Base-by-base conservation (phyloP, 2,329 filamentous ascomycete genomes). In the Hypomyces perniciosus region DNA sequence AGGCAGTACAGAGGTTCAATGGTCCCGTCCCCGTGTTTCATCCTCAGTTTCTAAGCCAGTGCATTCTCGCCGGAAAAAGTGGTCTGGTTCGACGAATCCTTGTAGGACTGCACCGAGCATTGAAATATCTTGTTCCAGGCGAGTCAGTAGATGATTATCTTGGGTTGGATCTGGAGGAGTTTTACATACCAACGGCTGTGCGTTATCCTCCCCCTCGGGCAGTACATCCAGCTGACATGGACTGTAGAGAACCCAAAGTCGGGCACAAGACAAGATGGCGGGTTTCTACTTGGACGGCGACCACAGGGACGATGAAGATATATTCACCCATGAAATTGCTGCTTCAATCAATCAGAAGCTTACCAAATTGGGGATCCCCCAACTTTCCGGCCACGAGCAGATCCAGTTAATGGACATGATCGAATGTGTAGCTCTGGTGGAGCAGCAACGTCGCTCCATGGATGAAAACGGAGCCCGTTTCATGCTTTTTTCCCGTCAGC, bases 401-500 rank as follows among this genome's bases (percentile, higher is more conserved):
- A 92, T 95, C 50, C 86, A 88, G 59, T 73, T 95, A 2, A 85
- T 86, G 12, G 86, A 93, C 61, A 91, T 91, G 44, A 79, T 93
- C 34, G 89, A 95, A 67, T 95, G 90, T 55, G 82, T 86, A 41
- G 86, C 88, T 4, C 81, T 88, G 37, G 88, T 95, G 1, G 90
- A 95, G 65, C 88, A 86, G 61, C 89, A 96, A 62, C 82, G 90
- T 13, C 82, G 89, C 5, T 95, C 90, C 3, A 86, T 96, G 71
- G 91, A 96, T 62, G 88, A 89, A 60, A 95, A 96, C 61, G 91
- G 88, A 4, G 86, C 88, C 7, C 83, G 90, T 40, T 96, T 91
- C 67, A 81, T 96, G 69, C 75, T 96, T 9, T 93, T 93, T 68
- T 93, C 92, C 70, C 80, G 89, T 20, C 87, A 95, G 61, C 84